A percentile compares a stretch with the other conserved stretches of the same genome.
Conservation (phyloP, 805 yeast genomes). For the Yamadazyma scolyti region DNA sequence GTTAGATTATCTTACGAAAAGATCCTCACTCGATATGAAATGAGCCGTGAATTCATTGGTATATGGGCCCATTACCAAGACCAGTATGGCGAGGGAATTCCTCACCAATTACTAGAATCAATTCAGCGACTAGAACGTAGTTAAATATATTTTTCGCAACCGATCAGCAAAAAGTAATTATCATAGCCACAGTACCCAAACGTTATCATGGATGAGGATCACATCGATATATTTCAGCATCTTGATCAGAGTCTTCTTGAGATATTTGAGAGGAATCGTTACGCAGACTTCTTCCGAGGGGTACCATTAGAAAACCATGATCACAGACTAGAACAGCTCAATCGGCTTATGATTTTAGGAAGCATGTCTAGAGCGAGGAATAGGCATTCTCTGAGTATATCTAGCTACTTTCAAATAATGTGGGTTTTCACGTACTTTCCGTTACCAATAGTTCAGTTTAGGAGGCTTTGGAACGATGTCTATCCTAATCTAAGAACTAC, state of each 20-base stretch:
- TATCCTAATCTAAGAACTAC: constrained; percentile 6
- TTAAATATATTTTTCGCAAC: too few species aligned
- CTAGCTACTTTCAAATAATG: constrained; percentile 11
- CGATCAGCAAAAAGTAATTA: too few species aligned
- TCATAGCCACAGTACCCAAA: too few species aligned
- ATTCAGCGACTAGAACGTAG: too few species aligned
- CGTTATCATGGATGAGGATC: not conserved
- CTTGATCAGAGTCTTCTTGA: constrained; percentile 19
- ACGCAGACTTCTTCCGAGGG: constrained; percentile 10
- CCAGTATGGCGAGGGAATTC: constrained; percentile 11
- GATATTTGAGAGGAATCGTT: constrained; percentile 13
- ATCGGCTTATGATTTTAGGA: too few species aligned
- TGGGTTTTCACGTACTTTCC: constrained; percentile 17
- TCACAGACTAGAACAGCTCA: constrained; percentile 10
- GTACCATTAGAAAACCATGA: constrained; percentile 12
- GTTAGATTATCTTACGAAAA: constrained; percentile 9
- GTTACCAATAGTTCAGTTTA: constrained; percentile 16
- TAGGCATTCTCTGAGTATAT: too few species aligned
- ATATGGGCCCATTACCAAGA: constrained; percentile 16
- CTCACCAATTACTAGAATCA: constrained; percentile 2
- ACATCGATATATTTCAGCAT: constrained; percentile 17
- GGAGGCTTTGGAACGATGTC: constrained; percentile 14
- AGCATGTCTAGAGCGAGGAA: too few species aligned
- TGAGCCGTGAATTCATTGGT: constrained; percentile 17
- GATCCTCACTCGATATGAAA: constrained; percentile 10